Conservation (phyloP, 768 basidiomycete species). For the Russula vinacea region DNA sequence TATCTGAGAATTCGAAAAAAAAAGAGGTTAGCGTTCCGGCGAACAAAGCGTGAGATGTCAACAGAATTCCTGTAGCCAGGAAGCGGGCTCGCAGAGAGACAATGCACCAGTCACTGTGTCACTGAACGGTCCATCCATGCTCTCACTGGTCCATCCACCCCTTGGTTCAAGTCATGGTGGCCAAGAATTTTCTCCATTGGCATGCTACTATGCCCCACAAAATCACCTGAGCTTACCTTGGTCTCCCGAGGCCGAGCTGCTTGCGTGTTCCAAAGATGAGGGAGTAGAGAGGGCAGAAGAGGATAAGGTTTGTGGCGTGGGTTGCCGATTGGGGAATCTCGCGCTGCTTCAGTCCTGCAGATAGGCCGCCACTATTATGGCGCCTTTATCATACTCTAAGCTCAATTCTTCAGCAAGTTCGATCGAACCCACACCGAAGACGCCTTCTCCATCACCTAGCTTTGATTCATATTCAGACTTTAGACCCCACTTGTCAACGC, state of each 20-base stretch:
- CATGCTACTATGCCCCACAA: neutral
- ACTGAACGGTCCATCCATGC: too few relatives aligned
- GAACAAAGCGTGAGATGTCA: neutral
- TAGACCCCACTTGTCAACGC: too few relatives aligned
- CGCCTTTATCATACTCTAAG: too few relatives aligned
- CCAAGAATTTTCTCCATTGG: neutral
- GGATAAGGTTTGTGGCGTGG: slow-evolving; percentile 17
- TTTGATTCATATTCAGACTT: too few relatives aligned
- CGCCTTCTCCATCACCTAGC: too few relatives aligned
- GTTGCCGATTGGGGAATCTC: neutral
- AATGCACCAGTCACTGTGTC: too few relatives aligned
- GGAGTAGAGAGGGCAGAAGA: neutral
- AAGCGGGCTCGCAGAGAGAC: neutral
- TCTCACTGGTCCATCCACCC: neutral
- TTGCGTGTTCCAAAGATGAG: neutral
- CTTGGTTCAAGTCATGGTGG: neutral
- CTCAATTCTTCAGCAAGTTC: too few relatives aligned
- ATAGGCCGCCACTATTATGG: too few relatives aligned
- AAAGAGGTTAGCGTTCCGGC: slow-evolving; percentile 18
- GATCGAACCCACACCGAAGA: too few relatives aligned
- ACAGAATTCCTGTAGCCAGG: slow-evolving; percentile 55
- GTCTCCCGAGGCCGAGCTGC: neutral
- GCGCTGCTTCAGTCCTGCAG: too few relatives aligned
- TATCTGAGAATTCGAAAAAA: neutral
- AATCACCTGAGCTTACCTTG: slow-evolving; percentile 15